phyloP scores from a whole-genome alignment of 164 flowering plant species.

The Chimonanthus praecox region DNA sequence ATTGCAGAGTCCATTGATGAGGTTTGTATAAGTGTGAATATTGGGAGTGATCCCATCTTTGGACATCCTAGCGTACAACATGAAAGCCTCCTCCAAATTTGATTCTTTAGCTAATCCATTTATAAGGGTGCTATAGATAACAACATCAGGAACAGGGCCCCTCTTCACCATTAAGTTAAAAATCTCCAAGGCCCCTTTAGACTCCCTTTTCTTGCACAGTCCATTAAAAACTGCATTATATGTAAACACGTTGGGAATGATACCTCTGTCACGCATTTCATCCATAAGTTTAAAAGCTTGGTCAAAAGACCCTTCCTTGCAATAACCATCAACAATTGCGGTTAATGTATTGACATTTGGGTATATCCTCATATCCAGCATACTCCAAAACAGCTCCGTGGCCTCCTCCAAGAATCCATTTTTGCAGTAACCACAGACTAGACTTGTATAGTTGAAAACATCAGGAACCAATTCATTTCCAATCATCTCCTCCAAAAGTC shows the following conservation, averaged over 20 bases:
- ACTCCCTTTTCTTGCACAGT: slow-evolving; percentile 34
- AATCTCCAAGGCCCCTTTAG: slow-evolving; percentile 33
- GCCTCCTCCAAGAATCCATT: slow-evolving; percentile 33
- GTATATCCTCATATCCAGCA: slow-evolving; percentile 28
- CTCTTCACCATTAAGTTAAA: slow-evolving; percentile 50
- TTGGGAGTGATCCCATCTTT: slow-evolving; percentile 36
- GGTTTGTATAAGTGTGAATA: slow-evolving; percentile 30
- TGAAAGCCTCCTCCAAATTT: slow-evolving; percentile 28
- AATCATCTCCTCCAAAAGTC: slow-evolving; percentile 40
- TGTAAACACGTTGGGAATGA: slow-evolving; percentile 33
- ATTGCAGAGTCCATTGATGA: slow-evolving; percentile 31
- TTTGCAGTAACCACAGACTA: slow-evolving; percentile 38
- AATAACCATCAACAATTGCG: slow-evolving; percentile 34
- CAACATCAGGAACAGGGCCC: slow-evolving; percentile 37
- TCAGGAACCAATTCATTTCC: slow-evolving; percentile 30
- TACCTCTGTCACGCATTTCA: slow-evolving; percentile 33
- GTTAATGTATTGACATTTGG: slow-evolving; percentile 33
- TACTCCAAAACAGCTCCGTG: slow-evolving; percentile 20
- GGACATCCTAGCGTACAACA: slow-evolving; percentile 25
- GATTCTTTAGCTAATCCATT: slow-evolving; percentile 47
- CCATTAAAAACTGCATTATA: slow-evolving; percentile 34
- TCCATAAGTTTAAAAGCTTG: slow-evolving; percentile 42
- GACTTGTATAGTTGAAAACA: slow-evolving; percentile 22
- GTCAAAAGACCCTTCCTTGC: slow-evolving; percentile 34
- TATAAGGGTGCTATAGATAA: slow-evolving; percentile 34